Evolutionary conservation across 176 grass and related monocot genomes (phyloP).

Genomic region (Elymus sibiricus): DNA sequence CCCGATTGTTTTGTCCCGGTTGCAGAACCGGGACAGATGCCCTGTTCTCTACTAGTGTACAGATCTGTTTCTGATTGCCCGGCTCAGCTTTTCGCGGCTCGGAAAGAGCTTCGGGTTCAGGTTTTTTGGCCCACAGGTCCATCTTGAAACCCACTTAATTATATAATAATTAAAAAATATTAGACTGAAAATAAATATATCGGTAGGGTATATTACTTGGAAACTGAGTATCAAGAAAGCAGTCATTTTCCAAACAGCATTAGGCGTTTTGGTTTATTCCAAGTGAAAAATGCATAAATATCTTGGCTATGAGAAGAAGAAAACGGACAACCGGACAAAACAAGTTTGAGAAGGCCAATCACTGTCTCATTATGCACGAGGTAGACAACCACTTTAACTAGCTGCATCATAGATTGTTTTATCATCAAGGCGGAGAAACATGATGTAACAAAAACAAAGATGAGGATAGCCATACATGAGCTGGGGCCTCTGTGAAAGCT

Average conservation of each 20-base stretch:
- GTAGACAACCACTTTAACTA: conserved; percentile 25
- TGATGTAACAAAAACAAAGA: conserved; percentile 6
- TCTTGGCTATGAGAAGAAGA: neutral
- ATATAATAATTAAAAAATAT: neutral
- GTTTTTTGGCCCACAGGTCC: neutral
- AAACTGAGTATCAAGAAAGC: too few species aligned
- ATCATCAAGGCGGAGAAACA: neutral
- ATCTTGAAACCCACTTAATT: neutral
- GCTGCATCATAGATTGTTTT: neutral
- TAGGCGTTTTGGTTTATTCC: neutral
- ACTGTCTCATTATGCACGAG: neutral
- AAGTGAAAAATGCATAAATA: neutral
- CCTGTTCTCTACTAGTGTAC: too few species aligned
- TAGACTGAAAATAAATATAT: neutral
- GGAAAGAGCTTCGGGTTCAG: neutral
- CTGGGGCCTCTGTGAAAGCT: conserved; percentile 13
- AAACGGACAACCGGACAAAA: neutral
- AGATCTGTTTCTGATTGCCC: neutral
- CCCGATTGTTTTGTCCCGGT: too few species aligned
- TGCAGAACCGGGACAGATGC: too few species aligned
- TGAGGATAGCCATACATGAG: neutral
- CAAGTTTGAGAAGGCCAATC: conserved; percentile 19
- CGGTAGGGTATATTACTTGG: neutral
- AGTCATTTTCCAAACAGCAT: neutral
- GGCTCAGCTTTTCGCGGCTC: neutral